These are phyloP conservation scores for Lactifluus rugatus DNA, from an alignment of 768 basidiomycete species.

Conservation along the genomic window DNA sequence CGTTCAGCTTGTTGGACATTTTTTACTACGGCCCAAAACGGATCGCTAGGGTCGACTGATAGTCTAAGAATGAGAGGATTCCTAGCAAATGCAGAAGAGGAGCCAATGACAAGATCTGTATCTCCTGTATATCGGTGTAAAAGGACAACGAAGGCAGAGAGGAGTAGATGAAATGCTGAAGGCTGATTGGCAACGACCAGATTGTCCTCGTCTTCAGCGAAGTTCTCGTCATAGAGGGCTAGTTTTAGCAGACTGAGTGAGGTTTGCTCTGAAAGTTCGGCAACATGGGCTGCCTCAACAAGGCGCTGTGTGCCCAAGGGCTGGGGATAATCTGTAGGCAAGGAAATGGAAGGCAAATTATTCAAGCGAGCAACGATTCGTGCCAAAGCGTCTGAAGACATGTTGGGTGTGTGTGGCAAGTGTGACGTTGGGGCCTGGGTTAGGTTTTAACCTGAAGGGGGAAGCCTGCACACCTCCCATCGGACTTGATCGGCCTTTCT, in stretches of 20 bases:
- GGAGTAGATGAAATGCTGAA: constrained; percentile 83
- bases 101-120: constrained; percentile 85
- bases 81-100: constrained; percentile 64
- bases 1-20: constrained; percentile 77
- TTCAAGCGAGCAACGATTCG: constrained; percentile 59
- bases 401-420: constrained; percentile 13
- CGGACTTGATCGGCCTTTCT: no score
- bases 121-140: constrained; percentile 95
- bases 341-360: constrained; percentile 77
- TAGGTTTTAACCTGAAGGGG: no score
- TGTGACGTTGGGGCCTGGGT: no score
- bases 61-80: constrained; percentile 81
- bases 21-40: constrained; percentile 81
- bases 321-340: constrained; percentile 94
- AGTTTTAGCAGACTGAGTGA: constrained; percentile 76
- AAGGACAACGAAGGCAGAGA: constrained; percentile 86
- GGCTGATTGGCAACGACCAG: constrained; percentile 38
- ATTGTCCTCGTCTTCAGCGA: constrained; percentile 41
- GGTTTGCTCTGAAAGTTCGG: constrained; percentile 64
- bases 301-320: constrained; percentile 62
- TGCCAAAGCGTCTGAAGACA: constrained; percentile 30
- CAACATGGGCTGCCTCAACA: constrained; percentile 73
- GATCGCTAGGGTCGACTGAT: constrained; percentile 72
- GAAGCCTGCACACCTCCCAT: no score
- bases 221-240: constrained; percentile 58